Evolutionary conservation across 345 rosid species (phyloP).

Genomic region (Brassica rapa): DNA sequence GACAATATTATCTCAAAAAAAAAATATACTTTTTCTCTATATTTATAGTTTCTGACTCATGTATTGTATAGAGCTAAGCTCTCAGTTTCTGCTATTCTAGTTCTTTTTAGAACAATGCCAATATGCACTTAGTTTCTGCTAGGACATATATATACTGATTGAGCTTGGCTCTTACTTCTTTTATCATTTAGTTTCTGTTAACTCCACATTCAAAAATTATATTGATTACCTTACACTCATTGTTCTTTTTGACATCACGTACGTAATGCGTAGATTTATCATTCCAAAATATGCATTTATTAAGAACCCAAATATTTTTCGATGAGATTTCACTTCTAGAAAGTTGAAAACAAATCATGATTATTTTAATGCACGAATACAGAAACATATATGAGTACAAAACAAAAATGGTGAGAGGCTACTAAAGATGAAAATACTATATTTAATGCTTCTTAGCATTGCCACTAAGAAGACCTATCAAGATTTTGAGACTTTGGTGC

Average conservation of each 20-base stretch:
- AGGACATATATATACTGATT: background rate
- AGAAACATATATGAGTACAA: slow-evolving; percentile 18
- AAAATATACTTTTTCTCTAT: background rate
- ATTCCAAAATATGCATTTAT: background rate
- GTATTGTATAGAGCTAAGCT: background rate
- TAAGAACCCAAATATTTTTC: background rate
- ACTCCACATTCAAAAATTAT: background rate
- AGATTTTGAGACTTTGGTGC: slow-evolving; percentile 33
- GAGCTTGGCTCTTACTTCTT: background rate
- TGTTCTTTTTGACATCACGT: slow-evolving; percentile 7
- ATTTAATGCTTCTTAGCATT: slow-evolving; percentile 30
- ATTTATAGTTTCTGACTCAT: background rate
- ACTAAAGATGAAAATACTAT: slow-evolving; percentile 20
- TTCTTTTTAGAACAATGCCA: background rate
- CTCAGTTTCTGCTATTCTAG: background rate
- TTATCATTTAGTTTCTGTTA: background rate
- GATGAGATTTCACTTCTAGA: slow-evolving; percentile 28
- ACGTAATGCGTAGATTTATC: background rate
- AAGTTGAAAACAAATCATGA: slow-evolving; percentile 14
- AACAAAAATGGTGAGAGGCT: slow-evolving; percentile 17
- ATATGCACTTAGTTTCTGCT: background rate
- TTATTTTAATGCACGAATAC: slow-evolving; percentile 26
- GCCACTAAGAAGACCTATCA: slow-evolving; percentile 35
- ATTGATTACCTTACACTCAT: background rate
- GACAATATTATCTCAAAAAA: background rate